Evolutionary conservation across 2,329 filamentous ascomycete genomes (phyloP).

Genomic region (Hypomyces perniciosus): DNA sequence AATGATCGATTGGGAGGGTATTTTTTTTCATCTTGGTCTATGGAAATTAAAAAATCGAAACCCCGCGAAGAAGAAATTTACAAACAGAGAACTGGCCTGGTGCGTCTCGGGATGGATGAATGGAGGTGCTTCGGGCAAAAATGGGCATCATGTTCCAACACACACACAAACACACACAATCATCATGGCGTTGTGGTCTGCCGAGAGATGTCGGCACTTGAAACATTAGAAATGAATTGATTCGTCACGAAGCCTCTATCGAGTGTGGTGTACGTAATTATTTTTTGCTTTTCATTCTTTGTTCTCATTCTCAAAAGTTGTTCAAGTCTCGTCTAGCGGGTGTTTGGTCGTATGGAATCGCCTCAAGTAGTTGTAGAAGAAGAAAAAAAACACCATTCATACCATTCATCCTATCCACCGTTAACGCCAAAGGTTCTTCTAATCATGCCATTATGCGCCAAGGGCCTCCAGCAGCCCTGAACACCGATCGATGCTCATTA

Average conservation of each 20-base stretch:
- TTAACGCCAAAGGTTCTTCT: slow-evolving; percentile 32
- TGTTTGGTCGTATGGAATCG: slow-evolving; percentile 14
- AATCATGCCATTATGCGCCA: slow-evolving; percentile 31
- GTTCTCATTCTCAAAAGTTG: slow-evolving; percentile 25
- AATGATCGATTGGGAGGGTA: slow-evolving; percentile 7
- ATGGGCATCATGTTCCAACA: slow-evolving; percentile 29
- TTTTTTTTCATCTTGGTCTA: slow-evolving; percentile 2
- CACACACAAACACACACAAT: slow-evolving; percentile 17
- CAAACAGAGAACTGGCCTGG: slow-evolving; percentile 8
- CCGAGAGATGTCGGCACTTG: slow-evolving; percentile 24
- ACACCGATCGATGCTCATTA: slow-evolving; percentile 31
- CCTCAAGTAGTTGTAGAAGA: slow-evolving; percentile 13
- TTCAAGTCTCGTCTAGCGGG: slow-evolving; percentile 18
- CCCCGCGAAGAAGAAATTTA: slow-evolving; percentile 1
- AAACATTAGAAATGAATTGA: slow-evolving; percentile 31
- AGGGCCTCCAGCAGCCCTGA: slow-evolving; percentile 17
- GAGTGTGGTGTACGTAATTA: neutral
- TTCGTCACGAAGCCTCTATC: slow-evolving; percentile 21
- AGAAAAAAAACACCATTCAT: slow-evolving; percentile 21
- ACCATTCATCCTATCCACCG: slow-evolving; percentile 29
- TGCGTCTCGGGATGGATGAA: slow-evolving; percentile 19
- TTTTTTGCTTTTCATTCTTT: slow-evolving; percentile 16
- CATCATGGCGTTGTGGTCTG: slow-evolving; percentile 35
- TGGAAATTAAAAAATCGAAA: neutral
- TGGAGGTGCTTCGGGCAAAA: slow-evolving; percentile 17